Conservation (phyloP, 352 stramenopile genomes). For the Globisporangium acanthophoron region DNA sequence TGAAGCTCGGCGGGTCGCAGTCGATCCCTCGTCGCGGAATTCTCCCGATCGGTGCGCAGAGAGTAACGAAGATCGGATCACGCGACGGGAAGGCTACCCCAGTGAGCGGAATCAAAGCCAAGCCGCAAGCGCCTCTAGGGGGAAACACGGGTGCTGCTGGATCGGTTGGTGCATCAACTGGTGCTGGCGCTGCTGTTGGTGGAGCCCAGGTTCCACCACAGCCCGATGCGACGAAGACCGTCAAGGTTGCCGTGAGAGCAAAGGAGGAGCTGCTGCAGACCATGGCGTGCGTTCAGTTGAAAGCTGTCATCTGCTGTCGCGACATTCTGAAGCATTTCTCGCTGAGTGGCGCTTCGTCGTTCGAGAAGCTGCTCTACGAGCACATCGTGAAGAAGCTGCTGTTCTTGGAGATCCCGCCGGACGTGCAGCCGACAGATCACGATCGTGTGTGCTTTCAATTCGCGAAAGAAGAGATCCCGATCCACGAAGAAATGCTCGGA, state of each 20-base stretch:
- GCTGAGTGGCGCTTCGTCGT: slow-evolving; percentile 52
- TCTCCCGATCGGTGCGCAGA: slow-evolving; percentile 17
- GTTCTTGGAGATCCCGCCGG: slow-evolving; percentile 74
- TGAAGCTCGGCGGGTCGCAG: slow-evolving; percentile 49
- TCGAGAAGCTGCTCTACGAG: slow-evolving; percentile 79
- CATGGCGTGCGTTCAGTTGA: slow-evolving; percentile 65
- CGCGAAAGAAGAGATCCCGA: slow-evolving; percentile 76
- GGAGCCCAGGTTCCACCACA: background rate
- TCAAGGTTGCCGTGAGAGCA: slow-evolving; percentile 64
- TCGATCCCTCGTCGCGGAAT: slow-evolving; percentile 44
- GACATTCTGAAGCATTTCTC: slow-evolving; percentile 70
- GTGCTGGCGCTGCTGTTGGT: background rate
- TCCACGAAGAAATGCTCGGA: slow-evolving; percentile 68
- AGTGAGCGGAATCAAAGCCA: slow-evolving; percentile 30
- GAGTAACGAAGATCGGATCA: slow-evolving; percentile 18
- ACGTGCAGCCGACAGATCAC: slow-evolving; percentile 82
- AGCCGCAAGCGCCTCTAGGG: slow-evolving; percentile 15
- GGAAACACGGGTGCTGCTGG: slow-evolving; percentile 1
- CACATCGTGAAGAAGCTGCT: slow-evolving; percentile 76
- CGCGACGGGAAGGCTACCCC: slow-evolving; percentile 23
- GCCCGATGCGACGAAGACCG: slow-evolving; percentile 32
- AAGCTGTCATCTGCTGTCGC: slow-evolving; percentile 63
- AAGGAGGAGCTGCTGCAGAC: slow-evolving; percentile 83
- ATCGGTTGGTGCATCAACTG: slow-evolving; percentile 2
- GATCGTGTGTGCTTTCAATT: slow-evolving; percentile 82